Evolutionary conservation across 768 basidiomycete species (phyloP), one percentile per base, ranked within the genome.

Genomic region (Suillus subluteus): DNA sequence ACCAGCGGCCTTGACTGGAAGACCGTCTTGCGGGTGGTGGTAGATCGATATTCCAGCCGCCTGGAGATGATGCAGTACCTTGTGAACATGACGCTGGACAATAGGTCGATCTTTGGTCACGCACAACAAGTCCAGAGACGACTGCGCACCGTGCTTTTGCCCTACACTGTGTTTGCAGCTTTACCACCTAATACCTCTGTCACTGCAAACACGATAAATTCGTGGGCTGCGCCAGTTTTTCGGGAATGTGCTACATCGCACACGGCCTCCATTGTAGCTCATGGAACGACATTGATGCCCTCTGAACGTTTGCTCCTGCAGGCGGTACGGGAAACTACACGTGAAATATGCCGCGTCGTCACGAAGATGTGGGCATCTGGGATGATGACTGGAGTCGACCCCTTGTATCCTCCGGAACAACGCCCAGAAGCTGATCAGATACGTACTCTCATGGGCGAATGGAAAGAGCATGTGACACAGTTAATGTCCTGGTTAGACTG

Each of bases 401-500:
- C 18, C 0, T 40, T 37, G 13, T 35, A 62, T 43, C 58, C 64
- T n/a, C 26, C 50, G 15, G 65, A 48, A 44, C 38, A 64, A 12
- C 18, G 18, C 1, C 62, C 44, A 0, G 61, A 69, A 15, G 26
- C 69, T 15, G 21, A 38, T 1, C 55, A 58, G 11, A 7, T 66
- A 32, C 40, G 18, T 15, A 35, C 56, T 8, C 38, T 73, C 23
- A 40, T 67, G 52, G 50, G 35, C 4, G 16, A 32, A 16, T 73
- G 72, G 72, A 58, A 12, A 3, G 48, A 58, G 12, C 66, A 71
- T 16, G 23, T 72, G 15, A 44, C 61, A 3, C n/a, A 15, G 7
- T 54, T 73, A 5, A 71, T 73, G 63, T 15, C 35, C 12, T 73
- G 72, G 72, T 63, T 73, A 6, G 72, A 73, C 15, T 73, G 72